Percentiles rank a stretch among this genome's conserved stretches.
phyloP scores from a whole-genome alignment of 139 green algal genomes.

The Deuterostichococcus epilithicus region DNA sequence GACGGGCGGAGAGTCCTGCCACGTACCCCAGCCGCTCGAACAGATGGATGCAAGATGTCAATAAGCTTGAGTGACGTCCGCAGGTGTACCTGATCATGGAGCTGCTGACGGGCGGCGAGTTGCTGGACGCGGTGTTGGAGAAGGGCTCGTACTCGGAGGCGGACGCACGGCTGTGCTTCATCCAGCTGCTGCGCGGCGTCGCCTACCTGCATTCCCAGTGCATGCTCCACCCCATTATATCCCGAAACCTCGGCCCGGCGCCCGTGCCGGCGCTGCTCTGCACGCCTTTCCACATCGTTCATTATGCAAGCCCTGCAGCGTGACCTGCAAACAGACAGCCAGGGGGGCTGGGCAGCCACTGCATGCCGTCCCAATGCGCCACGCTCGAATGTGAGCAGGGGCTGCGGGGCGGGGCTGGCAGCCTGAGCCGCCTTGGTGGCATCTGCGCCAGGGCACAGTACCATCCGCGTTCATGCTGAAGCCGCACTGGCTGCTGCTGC shows the following conservation, averaged over 20 bases:
- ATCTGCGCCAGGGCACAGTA: too few relatives aligned
- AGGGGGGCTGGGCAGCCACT: too few relatives aligned
- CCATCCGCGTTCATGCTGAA: too few relatives aligned
- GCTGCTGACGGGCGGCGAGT: constrained; percentile 76
- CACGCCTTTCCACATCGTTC: neutral
- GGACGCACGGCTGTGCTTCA: constrained; percentile 70
- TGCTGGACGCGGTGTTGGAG: constrained; percentile 80
- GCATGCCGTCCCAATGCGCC: too few relatives aligned
- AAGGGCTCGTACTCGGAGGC: constrained; percentile 73
- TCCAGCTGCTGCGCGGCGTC: constrained; percentile 75
- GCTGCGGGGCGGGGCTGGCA: too few relatives aligned
- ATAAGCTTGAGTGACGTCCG: neutral
- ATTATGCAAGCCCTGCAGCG: neutral
- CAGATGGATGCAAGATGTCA: too few relatives aligned
- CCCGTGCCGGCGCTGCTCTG: neutral
- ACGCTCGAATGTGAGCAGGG: too few relatives aligned
- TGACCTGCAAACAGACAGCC: too few relatives aligned
- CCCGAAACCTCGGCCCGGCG: neutral
- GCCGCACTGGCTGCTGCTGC: neutral
- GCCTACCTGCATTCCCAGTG: constrained; percentile 80
- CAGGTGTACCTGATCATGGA: constrained; percentile 88
- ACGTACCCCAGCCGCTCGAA: too few relatives aligned
- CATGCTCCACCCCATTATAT: constrained; percentile 7
- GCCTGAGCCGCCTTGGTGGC: too few relatives aligned
- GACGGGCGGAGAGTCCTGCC: constrained; percentile 72